Evolutionary conservation across 805 yeast species (phyloP).

Genomic region (Dipodascopsis tothii): DNA sequence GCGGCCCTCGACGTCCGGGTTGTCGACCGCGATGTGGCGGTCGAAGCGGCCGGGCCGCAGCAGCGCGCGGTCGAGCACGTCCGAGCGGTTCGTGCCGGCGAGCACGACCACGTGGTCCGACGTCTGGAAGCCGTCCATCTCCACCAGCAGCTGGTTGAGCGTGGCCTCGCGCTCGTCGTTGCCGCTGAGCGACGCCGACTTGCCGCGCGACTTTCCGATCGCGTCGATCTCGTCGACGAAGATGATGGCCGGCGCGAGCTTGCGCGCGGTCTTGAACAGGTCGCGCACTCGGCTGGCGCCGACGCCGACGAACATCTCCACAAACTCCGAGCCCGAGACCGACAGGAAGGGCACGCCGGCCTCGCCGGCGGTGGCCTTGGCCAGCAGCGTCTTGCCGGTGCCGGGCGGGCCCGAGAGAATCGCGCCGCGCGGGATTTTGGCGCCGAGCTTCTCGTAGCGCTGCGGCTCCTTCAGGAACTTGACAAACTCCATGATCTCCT

Average conservation of each 20-base stretch:
- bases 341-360: constrained; percentile 96
- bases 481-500: constrained; percentile 96
- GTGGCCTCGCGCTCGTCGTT: constrained; percentile 97
- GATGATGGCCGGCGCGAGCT: constrained; percentile 90
- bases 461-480: constrained; percentile 82
- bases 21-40: constrained; percentile 83
- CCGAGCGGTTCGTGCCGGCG: constrained; percentile 96
- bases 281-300: constrained; percentile 98
- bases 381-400: constrained; percentile 94
- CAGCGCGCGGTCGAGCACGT: constrained; percentile 84
- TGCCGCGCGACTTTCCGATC: constrained; percentile 86
- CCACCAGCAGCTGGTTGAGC: constrained; percentile 87
- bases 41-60: constrained; percentile 97
- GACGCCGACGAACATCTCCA: constrained; percentile 98
- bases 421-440: constrained; percentile 97
- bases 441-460: constrained; percentile 88
- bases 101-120: constrained; percentile 91
- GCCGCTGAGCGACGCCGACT: constrained; percentile 37
- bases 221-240: constrained; percentile 99
- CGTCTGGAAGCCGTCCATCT: constrained; percentile 94
- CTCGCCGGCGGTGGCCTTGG: constrained; percentile 98
- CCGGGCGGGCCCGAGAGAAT: constrained; percentile 98
- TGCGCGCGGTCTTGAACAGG: constrained; percentile 82
- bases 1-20: constrained; percentile 92
- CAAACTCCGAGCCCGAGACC: constrained; percentile 95